A percentile compares a stretch with the other conserved stretches of the same genome.
phyloP scores from a whole-genome alignment of 371 early-diverging fungal species.

The Chytridiales sp. region DNA sequence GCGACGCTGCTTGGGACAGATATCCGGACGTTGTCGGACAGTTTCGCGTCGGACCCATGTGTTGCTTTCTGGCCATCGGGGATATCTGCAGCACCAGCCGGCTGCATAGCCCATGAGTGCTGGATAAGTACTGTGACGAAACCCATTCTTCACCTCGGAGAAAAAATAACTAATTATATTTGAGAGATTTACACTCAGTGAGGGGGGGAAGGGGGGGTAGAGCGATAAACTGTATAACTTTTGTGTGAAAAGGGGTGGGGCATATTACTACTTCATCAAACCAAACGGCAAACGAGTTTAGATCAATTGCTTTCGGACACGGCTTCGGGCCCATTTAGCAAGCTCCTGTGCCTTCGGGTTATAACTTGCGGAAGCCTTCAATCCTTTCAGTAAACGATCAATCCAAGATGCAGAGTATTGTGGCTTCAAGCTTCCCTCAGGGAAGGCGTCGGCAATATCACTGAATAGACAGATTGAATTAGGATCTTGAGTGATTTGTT shows the following conservation, averaged over 20 bases:
- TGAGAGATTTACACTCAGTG: too few relatives aligned
- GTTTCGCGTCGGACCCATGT: not conserved
- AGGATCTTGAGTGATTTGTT: too few relatives aligned
- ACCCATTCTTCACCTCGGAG: too few relatives aligned
- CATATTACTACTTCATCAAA: not conserved
- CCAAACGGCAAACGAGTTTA: too few relatives aligned
- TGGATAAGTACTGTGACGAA: constrained; percentile 43
- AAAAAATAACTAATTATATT: too few relatives aligned
- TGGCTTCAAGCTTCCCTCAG: constrained; percentile 63
- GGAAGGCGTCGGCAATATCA: constrained; percentile 74
- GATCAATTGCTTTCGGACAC: constrained; percentile 33
- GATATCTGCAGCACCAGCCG: constrained; percentile 12
- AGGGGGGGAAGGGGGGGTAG: too few relatives aligned
- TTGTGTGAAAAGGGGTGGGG: too few relatives aligned
- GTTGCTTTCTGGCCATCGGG: not conserved
- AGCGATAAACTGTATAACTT: too few relatives aligned
- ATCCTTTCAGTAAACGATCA: constrained; percentile 60
- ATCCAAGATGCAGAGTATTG: constrained; percentile 57
- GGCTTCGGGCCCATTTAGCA: constrained; percentile 68
- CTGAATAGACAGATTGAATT: constrained; percentile 32
- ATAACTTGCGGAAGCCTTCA: constrained; percentile 64
- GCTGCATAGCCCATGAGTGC: constrained; percentile 45
- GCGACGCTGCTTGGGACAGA: constrained; percentile 14
- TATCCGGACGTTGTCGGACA: not conserved
- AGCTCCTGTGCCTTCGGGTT: constrained; percentile 67